Conservation (phyloP, 2,329 filamentous ascomycete species). For the Colletotrichum ledebouriae region DNA sequence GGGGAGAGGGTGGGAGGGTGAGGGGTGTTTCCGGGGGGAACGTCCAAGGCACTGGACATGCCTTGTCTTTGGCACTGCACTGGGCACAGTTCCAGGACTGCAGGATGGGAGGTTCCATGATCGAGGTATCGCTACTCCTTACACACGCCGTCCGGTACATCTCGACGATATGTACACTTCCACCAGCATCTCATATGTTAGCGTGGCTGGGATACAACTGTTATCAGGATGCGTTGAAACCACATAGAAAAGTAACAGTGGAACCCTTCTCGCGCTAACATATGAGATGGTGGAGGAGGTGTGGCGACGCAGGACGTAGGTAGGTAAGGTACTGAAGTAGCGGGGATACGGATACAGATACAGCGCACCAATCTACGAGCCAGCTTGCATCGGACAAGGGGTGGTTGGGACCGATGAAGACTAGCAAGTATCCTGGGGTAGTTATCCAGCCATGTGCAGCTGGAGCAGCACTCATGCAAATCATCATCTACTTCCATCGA, state of each 20-base stretch:
- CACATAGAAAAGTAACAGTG: too few relatives aligned
- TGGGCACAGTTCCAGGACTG: constrained; percentile 13
- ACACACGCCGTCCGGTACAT: neutral
- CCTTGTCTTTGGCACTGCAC: neutral
- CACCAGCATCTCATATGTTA: too few relatives aligned
- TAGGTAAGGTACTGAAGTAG: too few relatives aligned
- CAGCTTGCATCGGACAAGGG: constrained; percentile 34
- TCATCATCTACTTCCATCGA: constrained; percentile 7
- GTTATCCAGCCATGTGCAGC: neutral
- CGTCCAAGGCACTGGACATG: constrained; percentile 16
- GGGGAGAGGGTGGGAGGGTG: constrained; percentile 16
- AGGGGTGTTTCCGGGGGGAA: constrained; percentile 18
- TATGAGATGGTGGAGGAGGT: too few relatives aligned
- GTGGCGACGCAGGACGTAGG: constrained; percentile 6
- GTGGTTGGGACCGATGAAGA: constrained; percentile 11
- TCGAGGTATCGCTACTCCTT: constrained; percentile 16
- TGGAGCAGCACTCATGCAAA: neutral
- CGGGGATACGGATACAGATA: constrained; percentile 26
- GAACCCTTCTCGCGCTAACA: too few relatives aligned
- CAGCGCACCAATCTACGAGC: constrained; percentile 32
- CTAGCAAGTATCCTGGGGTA: constrained; percentile 19
- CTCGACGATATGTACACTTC: too few relatives aligned
- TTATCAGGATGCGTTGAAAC: too few relatives aligned
- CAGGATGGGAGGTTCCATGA: constrained; percentile 19
- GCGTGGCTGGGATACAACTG: too few relatives aligned